Conservation (phyloP, 495 filamentous ascomycete genomes). For the Penicillium daleae region DNA sequence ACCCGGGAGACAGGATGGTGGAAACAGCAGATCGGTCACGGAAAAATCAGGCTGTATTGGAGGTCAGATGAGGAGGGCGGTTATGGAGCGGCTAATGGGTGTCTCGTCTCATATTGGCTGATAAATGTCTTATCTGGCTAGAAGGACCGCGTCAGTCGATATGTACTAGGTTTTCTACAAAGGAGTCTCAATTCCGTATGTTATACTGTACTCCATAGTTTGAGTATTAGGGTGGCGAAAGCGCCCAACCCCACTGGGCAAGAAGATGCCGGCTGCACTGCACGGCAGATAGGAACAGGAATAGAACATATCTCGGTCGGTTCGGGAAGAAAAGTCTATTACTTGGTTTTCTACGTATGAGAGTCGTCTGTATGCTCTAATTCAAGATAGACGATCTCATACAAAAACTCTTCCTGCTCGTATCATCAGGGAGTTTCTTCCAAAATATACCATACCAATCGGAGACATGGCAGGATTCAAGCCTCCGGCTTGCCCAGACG, state of each 20-base stretch:
- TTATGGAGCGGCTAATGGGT: background rate
- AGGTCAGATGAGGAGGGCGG: constrained; percentile 1
- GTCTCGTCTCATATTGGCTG: constrained; percentile 1
- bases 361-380: background rate
- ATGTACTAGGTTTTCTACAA: too few species aligned
- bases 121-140: background rate
- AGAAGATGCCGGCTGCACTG: background rate
- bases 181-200: constrained; percentile 1
- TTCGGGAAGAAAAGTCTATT: background rate
- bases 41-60: constrained; percentile 10
- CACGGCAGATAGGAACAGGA: background rate
- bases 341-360: background rate
- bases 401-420: too few species aligned
- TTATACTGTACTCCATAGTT: too few species aligned
- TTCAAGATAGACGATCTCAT: background rate
- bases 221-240: background rate
- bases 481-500: constrained; percentile 6
- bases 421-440: background rate
- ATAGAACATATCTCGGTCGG: constrained; percentile 1
- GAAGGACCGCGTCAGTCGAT: background rate
- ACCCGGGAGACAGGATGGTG: constrained; percentile 16
- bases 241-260: background rate
- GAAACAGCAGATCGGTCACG: constrained; percentile 11
- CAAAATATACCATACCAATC: background rate
- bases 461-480: constrained; percentile 3